Conservation (phyloP, 352 stramenopile species). For the Aphanomyces cochlioides region DNA sequence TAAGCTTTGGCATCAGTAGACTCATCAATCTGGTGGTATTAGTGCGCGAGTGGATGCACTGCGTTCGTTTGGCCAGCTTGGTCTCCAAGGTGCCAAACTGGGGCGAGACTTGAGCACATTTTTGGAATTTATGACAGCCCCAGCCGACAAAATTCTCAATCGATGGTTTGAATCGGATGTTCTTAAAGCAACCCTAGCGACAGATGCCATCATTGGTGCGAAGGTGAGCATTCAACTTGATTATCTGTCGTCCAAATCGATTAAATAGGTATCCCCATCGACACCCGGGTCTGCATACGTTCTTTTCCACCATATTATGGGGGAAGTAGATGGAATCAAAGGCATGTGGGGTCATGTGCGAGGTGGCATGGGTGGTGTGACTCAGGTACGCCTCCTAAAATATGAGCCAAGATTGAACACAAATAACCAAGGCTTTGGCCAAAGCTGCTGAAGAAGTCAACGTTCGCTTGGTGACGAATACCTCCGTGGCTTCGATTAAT, state of each 20-base stretch:
- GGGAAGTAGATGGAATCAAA: conserved; percentile 83
- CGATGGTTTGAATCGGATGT: conserved; percentile 89
- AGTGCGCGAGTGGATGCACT: conserved; percentile 63
- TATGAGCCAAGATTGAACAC: background rate
- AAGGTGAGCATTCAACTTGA: conserved; percentile 41
- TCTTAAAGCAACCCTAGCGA: conserved; percentile 88
- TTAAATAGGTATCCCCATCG: conserved; percentile 61
- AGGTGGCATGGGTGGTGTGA: conserved; percentile 82
- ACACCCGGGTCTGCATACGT: conserved; percentile 87
- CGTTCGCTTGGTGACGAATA: conserved; percentile 65
- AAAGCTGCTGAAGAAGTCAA: conserved; percentile 59
- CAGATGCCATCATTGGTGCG: conserved; percentile 88
- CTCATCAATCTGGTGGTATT: background rate
- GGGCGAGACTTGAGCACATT: conserved; percentile 75
- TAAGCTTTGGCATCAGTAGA: background rate
- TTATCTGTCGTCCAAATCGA: background rate
- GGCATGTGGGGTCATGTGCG: conserved; percentile 88
- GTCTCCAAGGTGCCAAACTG: conserved; percentile 60
- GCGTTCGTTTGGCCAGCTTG: conserved; percentile 59
- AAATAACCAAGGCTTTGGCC: conserved; percentile 44
- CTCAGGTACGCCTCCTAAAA: conserved; percentile 1
- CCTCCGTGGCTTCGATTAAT: conserved; percentile 61
- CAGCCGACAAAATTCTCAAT: conserved; percentile 82
- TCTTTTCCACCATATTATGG: conserved; percentile 90
- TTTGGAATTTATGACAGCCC: conserved; percentile 85